Evolutionary conservation across 129 eudicot species (phyloP).

Genomic region (Rutidosis leptorrhynchoides): DNA sequence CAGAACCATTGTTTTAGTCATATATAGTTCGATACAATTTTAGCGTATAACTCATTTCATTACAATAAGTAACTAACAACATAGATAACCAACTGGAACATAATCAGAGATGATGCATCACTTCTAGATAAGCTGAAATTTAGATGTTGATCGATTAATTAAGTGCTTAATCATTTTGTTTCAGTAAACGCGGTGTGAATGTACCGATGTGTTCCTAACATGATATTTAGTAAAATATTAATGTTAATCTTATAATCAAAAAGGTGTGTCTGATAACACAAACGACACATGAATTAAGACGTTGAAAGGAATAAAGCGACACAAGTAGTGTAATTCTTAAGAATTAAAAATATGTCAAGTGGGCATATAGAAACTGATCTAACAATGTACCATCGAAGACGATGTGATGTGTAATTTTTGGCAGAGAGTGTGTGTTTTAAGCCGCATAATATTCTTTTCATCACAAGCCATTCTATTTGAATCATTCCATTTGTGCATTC

Average conservation of each 20-base stretch:
- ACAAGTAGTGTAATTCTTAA: not conserved
- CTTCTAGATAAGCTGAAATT: not conserved
- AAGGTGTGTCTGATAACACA: not conserved
- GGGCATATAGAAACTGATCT: constrained; percentile 13
- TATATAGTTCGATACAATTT: not conserved
- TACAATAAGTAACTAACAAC: not conserved
- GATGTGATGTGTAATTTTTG: constrained; percentile 1
- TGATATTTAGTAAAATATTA: not conserved
- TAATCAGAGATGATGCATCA: not conserved
- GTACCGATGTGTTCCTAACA: too few relatives aligned
- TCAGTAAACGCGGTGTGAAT: too few relatives aligned
- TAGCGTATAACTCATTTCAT: not conserved
- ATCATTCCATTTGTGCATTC: not conserved
- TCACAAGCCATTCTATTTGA: not conserved
- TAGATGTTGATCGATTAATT: too few relatives aligned
- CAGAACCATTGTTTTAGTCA: not conserved
- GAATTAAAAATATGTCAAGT: constrained; percentile 5
- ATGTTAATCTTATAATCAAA: not conserved
- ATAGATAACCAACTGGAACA: not conserved
- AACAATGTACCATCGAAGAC: constrained; percentile 2
- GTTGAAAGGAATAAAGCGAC: constrained; percentile 13
- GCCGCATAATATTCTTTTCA: constrained; percentile 7
- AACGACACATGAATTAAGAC: not conserved
- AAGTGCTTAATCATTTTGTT: too few relatives aligned
- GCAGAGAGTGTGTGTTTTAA: constrained; percentile 4